Percentiles rank a stretch among this genome's conserved stretches.
Conservation (phyloP, 352 stramenopile genomes). For the Phytopythium cucurbitacearum region DNA sequence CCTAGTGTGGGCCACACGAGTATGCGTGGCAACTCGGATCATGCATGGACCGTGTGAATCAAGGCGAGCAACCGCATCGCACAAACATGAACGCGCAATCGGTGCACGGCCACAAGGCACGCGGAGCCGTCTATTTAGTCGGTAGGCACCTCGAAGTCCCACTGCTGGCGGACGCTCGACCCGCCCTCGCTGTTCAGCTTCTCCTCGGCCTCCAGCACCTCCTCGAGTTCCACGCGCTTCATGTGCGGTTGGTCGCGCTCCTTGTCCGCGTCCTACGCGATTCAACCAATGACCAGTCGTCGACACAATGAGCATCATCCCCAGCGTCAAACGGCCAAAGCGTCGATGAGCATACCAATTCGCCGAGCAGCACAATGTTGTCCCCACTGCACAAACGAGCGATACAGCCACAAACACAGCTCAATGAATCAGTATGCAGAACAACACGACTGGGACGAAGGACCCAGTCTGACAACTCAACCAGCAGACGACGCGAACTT, state of each 20-base stretch:
- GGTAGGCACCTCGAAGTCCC: constrained; percentile 70
- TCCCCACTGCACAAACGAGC: constrained; percentile 42
- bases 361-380: constrained; percentile 84
- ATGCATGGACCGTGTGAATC: too few relatives aligned
- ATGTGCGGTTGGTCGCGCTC: constrained; percentile 80
- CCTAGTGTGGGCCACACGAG: too few relatives aligned
- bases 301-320: background rate
- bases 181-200: constrained; percentile 55
- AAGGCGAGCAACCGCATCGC: too few relatives aligned
- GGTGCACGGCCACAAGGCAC: too few relatives aligned
- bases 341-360: constrained; percentile 45
- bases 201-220: constrained; percentile 81
- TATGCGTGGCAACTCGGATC: too few relatives aligned
- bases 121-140: background rate
- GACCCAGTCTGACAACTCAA: background rate
- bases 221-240: constrained; percentile 71
- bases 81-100: too few relatives aligned
- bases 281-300: background rate
- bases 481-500: background rate
- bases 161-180: constrained; percentile 74
- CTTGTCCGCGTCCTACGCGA: constrained; percentile 66
- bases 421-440: background rate
- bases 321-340: background rate
- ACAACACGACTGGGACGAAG: background rate
- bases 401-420: background rate